A percentile compares a stretch with the other conserved stretches of the same genome.
Conservation (phyloP, 345 rosid species). For the Mangifera indica region DNA sequence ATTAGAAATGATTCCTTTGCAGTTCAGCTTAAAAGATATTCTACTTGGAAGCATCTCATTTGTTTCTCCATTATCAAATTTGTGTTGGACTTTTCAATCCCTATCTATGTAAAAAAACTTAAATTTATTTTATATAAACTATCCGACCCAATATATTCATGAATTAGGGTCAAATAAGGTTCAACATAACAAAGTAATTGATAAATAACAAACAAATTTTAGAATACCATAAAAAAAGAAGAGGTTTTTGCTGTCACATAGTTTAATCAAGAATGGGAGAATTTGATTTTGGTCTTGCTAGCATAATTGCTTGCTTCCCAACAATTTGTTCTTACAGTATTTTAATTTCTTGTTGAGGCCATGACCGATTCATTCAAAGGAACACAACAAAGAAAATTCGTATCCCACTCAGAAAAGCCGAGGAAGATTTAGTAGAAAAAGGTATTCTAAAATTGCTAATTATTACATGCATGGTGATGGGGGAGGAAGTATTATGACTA, state of each 20-base stretch:
- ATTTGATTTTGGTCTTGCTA: no score
- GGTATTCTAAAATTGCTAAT: conserved; percentile 23
- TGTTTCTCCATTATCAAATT: neutral
- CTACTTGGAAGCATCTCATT: conserved; percentile 22
- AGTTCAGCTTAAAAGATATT: neutral
- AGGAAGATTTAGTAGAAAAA: conserved; percentile 24
- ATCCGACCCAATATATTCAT: no score
- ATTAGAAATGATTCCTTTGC: conserved; percentile 20
- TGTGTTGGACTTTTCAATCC: no score
- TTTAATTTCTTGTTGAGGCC: neutral
- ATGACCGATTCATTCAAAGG: conserved; percentile 14
- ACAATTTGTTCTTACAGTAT: neutral
- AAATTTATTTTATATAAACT: no score
- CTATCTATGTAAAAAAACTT: no score
- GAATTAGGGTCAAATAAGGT: no score
- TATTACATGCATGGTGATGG: conserved; percentile 12
- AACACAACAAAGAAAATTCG: neutral
- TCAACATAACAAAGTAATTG: no score
- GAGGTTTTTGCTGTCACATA: no score
- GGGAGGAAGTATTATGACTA: neutral
- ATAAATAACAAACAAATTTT: no score
- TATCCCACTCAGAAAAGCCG: conserved; percentile 26
- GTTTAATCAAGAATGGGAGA: no score
- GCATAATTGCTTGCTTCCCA: no score
- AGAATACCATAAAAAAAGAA: no score